A percentile compares a stretch with the other conserved stretches of the same genome.
phyloP scores from a whole-genome alignment of 176 grass and related monocot species.

The Aechmea fasciata region DNA sequence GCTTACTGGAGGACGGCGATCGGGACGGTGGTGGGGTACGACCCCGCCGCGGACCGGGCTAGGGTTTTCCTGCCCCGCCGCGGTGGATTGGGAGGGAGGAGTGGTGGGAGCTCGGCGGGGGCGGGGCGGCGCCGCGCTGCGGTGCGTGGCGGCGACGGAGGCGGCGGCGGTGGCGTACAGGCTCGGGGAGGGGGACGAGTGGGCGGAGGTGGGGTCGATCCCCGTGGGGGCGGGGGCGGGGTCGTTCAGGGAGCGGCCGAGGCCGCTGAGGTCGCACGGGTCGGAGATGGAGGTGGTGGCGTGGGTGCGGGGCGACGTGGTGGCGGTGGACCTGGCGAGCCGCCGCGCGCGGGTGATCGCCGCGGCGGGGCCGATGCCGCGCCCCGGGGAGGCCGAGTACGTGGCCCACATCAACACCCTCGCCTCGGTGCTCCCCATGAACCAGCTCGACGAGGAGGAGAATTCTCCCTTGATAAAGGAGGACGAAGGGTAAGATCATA shows the following conservation, averaged over 20 bases:
- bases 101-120: slow-evolving; percentile 37
- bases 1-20: slow-evolving; percentile 52
- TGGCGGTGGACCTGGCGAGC: slow-evolving; percentile 27
- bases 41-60: not conserved
- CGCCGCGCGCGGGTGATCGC: slow-evolving; percentile 21
- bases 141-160: not conserved
- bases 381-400: slow-evolving; percentile 5
- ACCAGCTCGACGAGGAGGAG: too few relatives aligned
- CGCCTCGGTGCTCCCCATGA: slow-evolving; percentile 15
- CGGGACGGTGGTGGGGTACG: slow-evolving; percentile 33
- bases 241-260: slow-evolving; percentile 8
- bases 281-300: slow-evolving; percentile 30
- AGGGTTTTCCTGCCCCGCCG: slow-evolving; percentile 5
- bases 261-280: slow-evolving; percentile 43
- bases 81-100: not conserved
- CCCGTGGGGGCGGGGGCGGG: not conserved
- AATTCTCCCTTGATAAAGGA: too few relatives aligned
- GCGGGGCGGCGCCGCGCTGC: slow-evolving; percentile 5
- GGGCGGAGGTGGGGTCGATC: slow-evolving; percentile 1
- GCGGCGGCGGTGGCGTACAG: not conserved
- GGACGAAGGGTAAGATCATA: too few relatives aligned
- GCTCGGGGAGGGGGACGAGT: not conserved
- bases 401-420: slow-evolving; percentile 54
- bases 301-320: slow-evolving; percentile 19
- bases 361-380: not conserved